A percentile compares a stretch with the other conserved stretches of the same genome.
These are phyloP conservation scores for Cladophialophora carrionii DNA, from an alignment of 2,329 filamentous ascomycete genomes.

Conservation along the genomic window DNA sequence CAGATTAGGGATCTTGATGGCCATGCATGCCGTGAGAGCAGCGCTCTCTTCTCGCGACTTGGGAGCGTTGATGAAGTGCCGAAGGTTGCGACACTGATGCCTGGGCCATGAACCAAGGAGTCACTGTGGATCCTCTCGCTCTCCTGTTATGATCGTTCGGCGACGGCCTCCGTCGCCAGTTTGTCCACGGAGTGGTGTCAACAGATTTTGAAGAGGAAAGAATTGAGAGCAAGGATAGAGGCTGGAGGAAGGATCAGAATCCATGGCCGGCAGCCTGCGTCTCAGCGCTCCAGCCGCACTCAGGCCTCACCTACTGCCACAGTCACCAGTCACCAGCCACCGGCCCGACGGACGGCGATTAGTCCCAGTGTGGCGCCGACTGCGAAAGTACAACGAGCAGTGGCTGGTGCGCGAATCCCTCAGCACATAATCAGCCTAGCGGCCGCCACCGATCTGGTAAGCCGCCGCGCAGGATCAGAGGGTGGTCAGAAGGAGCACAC, in stretches of 20 bases:
- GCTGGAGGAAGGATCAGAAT: neutral
- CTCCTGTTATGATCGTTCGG: neutral
- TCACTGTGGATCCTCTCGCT: neutral
- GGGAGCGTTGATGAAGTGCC: neutral
- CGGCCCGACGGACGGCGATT: neutral
- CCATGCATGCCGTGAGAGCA: neutral
- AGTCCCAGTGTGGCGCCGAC: constrained; percentile 4
- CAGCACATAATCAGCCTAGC: neutral
- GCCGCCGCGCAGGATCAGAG: constrained; percentile 9
- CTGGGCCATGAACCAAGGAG: neutral
- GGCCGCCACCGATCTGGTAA: constrained; percentile 5
- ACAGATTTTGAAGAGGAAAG: neutral
- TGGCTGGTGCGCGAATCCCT: constrained; percentile 14
- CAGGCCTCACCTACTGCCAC: neutral
- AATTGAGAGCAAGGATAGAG: neutral
- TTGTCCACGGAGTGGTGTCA: neutral
- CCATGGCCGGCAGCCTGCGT: neutral
- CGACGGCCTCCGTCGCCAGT: neutral
- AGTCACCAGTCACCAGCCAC: constrained; percentile 7
- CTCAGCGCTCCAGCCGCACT: neutral
- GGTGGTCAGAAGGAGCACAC: constrained; percentile 15
- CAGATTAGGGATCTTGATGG: neutral
- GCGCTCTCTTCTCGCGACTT: neutral
- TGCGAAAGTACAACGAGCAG: constrained; percentile 6
- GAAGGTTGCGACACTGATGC: neutral